Conservation (phyloP, 2,329 filamentous ascomycete genomes). For the Elsinoe perseae region DNA sequence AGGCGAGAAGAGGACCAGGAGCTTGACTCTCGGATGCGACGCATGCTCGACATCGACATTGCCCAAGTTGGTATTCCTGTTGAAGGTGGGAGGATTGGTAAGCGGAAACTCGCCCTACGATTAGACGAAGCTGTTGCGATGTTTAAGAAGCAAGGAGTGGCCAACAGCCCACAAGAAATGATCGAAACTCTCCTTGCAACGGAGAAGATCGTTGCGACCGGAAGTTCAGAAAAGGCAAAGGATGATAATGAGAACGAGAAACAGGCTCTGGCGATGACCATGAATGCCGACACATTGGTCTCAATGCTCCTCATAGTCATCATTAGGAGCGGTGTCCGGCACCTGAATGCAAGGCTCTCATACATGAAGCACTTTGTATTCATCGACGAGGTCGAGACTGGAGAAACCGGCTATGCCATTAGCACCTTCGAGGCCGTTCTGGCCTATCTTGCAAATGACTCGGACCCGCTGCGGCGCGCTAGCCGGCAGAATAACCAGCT, state of each 20-base stretch:
- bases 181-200: slow-evolving; percentile 69
- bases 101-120: slow-evolving; percentile 70
- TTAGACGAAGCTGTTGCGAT: slow-evolving; percentile 74
- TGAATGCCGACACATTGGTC: slow-evolving; percentile 86
- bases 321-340: slow-evolving; percentile 78
- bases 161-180: slow-evolving; percentile 82
- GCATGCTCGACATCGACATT: slow-evolving; percentile 91
- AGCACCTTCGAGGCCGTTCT: slow-evolving; percentile 95
- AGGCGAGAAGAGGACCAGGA: slow-evolving; percentile 77
- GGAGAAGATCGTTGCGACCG: slow-evolving; percentile 63
- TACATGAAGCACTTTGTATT: slow-evolving; percentile 98
- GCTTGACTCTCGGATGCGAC: slow-evolving; percentile 78
- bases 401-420: slow-evolving; percentile 90
- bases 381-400: slow-evolving; percentile 92
- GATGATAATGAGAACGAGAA: slow-evolving; percentile 40
- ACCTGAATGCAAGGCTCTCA: slow-evolving; percentile 79
- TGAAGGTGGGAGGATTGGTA: slow-evolving; percentile 67
- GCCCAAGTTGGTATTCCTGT: slow-evolving; percentile 88
- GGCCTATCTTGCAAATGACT: slow-evolving; percentile 77
- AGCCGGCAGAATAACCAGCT: slow-evolving; percentile 78
- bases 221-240: slow-evolving; percentile 31
- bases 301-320: slow-evolving; percentile 86
- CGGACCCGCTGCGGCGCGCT: slow-evolving; percentile 69
- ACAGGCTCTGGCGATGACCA: slow-evolving; percentile 50
- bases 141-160: slow-evolving; percentile 75